Conservation (phyloP, 257 asterid species). For the Fraxinus anomala region DNA sequence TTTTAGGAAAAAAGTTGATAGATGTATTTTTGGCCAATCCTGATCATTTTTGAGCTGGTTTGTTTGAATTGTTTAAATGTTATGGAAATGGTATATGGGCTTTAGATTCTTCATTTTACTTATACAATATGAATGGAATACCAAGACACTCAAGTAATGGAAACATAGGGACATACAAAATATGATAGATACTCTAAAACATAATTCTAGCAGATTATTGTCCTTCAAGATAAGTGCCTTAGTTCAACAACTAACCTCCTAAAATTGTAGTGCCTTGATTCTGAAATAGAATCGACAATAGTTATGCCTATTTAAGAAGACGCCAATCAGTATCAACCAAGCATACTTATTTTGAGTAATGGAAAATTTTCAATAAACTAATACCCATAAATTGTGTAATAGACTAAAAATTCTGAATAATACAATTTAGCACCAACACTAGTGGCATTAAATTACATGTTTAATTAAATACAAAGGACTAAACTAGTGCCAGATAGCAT, state of each 20-base stretch:
- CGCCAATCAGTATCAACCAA: too few relatives aligned
- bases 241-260: constrained; percentile 65
- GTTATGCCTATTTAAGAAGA: too few relatives aligned
- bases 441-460: too few relatives aligned
- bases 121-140: neutral
- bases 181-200: neutral
- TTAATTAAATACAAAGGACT: too few relatives aligned
- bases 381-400: too few relatives aligned
- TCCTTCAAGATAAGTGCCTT: constrained; percentile 2
- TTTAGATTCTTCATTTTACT: neutral
- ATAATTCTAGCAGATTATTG: constrained; percentile 12
- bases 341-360: too few relatives aligned
- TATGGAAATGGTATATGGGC: neutral
- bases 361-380: too few relatives aligned
- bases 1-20: neutral
- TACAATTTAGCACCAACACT: too few relatives aligned
- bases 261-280: constrained; percentile 67
- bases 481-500: too few relatives aligned
- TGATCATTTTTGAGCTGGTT: neutral
- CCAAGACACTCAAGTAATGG: neutral
- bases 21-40: neutral
- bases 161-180: neutral
- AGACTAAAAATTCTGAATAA: too few relatives aligned
- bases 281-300: constrained; percentile 5
- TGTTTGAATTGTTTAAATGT: neutral